These are phyloP conservation scores for Metrosideros polymorpha DNA, from an alignment of 441 rosid species.

Conservation along the genomic window DNA sequence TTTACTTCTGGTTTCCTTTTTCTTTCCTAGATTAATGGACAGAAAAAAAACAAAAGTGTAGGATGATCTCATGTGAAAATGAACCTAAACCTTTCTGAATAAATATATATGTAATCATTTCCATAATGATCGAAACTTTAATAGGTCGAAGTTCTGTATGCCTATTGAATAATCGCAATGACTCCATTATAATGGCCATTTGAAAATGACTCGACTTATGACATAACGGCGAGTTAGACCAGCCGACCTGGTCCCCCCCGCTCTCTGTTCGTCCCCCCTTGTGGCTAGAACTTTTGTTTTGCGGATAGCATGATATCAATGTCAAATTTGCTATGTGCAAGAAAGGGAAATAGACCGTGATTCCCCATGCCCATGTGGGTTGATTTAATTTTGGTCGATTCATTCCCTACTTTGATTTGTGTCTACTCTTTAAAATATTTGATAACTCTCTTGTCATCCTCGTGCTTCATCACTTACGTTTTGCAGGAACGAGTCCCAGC, in stretches of 20 bases:
- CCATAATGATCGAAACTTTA: not conserved
- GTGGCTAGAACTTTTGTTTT: no score
- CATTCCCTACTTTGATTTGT: not conserved
- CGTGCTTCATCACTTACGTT: not conserved
- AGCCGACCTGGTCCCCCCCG: no score
- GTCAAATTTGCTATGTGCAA: no score
- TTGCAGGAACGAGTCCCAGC: not conserved
- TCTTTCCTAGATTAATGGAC: not conserved
- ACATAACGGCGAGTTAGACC: no score
- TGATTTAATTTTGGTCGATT: no score
- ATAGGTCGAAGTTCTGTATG: not conserved
- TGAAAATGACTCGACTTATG: not conserved
- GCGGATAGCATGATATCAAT: no score
- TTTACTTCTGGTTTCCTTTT: not conserved
- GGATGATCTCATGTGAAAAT: not conserved
- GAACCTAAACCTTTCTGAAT: not conserved
- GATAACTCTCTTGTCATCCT: no score
- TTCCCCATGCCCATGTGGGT: no score
- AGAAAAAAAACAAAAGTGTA: not conserved
- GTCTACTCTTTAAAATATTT: not conserved
- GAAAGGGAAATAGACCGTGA: no score
- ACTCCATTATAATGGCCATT: not conserved
- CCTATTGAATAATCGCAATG: not conserved
- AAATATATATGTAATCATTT: not conserved
- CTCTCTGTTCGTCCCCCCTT: no score